These are phyloP conservation scores for Clavispora carvajalis DNA, from an alignment of 805 yeast species.

Conservation along the genomic window DNA sequence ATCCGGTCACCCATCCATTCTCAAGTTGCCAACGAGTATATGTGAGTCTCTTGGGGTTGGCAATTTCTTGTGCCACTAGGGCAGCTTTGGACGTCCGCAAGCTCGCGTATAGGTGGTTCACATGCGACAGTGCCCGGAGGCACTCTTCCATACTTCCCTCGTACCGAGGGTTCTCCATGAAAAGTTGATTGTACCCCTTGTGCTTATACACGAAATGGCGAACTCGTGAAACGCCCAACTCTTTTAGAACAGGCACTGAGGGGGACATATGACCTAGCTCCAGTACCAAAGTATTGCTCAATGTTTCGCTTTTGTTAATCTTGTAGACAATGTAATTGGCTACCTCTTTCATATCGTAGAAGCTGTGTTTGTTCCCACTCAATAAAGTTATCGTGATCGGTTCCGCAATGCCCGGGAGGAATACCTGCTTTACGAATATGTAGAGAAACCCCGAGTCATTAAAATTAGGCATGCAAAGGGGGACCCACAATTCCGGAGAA, in stretches of 20 bases:
- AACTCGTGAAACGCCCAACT: conserved; percentile 36
- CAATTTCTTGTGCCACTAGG: conserved; percentile 14
- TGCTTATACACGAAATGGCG: conserved; percentile 81
- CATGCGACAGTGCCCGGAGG: conserved; percentile 29
- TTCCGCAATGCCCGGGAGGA: conserved; percentile 12
- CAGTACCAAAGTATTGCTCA: conserved; percentile 17
- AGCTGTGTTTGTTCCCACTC: conserved; percentile 72
- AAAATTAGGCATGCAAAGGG: conserved; percentile 87
- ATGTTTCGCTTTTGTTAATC: conserved; percentile 18
- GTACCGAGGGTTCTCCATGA: conserved; percentile 34
- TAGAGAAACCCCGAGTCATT: conserved; percentile 85
- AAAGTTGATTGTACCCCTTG: conserved; percentile 60
- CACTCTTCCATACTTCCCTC: conserved; percentile 14
- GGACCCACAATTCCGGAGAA: conserved; percentile 84
- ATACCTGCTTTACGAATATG: conserved; percentile 55
- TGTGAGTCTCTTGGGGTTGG: conserved; percentile 38
- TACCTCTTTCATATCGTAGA: conserved; percentile 65
- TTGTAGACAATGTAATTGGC: conserved; percentile 45
- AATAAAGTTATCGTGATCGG: conserved; percentile 41
- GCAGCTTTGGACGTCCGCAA: conserved; percentile 24
- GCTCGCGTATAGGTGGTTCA: conserved; percentile 31
- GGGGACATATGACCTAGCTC: conserved; percentile 15
- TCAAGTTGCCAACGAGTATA: conserved; percentile 38
- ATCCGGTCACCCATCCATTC: conserved; percentile 25
- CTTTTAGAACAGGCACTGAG: conserved; percentile 17